A percentile compares a stretch with the other conserved stretches of the same genome.
Conservation (phyloP, 176 grass and related monocot species). For the Bromus sterilis region DNA sequence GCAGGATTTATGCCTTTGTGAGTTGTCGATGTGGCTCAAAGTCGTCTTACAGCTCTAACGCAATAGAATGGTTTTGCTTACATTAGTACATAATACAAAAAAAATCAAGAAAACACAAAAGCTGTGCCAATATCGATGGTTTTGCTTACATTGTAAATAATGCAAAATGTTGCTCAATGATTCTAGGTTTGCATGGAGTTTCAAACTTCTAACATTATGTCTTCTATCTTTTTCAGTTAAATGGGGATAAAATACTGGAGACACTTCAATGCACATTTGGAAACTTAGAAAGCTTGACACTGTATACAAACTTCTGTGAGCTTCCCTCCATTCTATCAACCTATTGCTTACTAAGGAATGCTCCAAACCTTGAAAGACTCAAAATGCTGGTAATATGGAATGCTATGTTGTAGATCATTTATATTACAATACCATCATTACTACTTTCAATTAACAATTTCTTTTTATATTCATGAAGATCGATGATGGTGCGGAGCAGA, state of each 20-base stretch:
- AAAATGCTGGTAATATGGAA: slow-evolving; percentile 15
- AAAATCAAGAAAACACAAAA: too few species aligned
- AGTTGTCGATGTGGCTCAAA: neutral
- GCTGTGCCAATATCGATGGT: too few species aligned
- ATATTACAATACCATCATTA: neutral
- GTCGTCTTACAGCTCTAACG: neutral
- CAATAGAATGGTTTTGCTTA: neutral
- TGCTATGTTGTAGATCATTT: neutral
- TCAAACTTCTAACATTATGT: neutral
- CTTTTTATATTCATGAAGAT: neutral
- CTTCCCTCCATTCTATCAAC: neutral
- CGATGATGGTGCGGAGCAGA: neutral
- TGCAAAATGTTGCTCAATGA: neutral
- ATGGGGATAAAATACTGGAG: neutral
- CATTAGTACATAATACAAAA: neutral
- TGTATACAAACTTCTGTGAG: slow-evolving; percentile 16
- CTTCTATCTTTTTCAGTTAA: neutral
- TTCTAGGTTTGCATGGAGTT: neutral
- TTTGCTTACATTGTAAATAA: neutral
- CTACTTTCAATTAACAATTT: neutral
- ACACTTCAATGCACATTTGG: slow-evolving; percentile 10
- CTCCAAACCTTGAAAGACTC: slow-evolving; percentile 13
- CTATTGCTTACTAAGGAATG: slow-evolving; percentile 10
- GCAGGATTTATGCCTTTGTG: neutral
- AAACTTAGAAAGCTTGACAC: slow-evolving; percentile 1